Evolutionary conservation across 441 rosid species (phyloP), one percentile per base, ranked within the genome.

Genomic region (Capsella rubella): DNA sequence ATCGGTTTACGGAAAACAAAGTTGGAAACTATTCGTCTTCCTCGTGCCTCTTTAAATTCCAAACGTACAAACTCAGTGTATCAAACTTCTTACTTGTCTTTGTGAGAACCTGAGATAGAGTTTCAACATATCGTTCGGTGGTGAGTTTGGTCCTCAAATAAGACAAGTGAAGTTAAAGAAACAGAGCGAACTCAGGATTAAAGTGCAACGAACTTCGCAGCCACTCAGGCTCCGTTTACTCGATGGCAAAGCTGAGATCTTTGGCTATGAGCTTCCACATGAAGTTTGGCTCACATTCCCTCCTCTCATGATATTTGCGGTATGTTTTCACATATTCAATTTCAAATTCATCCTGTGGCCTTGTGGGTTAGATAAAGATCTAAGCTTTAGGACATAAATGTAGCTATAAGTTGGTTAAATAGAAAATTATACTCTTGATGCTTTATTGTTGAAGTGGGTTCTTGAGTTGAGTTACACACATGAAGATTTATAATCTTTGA

Each of bases 231-330:
- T 91, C 54, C 85, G 96, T 27, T 63, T 94, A 35, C 81, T 90
- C 56, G 67, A 85, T 58, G 97, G 95, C 54, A 80, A 79, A 2
- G 92, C 91, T 14, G 97, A 93, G 82, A 90, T 93, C 56, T 93
- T 85, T 47, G 95, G 97, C 67, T 85, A 87, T 46, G 91, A 91
- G 79, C 79, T 90, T 49, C 91, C 92, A 18, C 90, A 77, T 7
- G 82, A 87, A 77, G 84, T 84, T 64, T 89, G 96, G 93, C 80
- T 91, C 78, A 77, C 91, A 18, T 87, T 90, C 76, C 88, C 95
- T 28, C 95, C 97, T 43, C 92, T 83, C 40, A 81, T 72, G 59
- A 85, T 87, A 55, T 86, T 94, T 47, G 87, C 96, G 0, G 97
- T 90, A 78, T 78, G 80, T 61, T 70, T 10, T 46, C 8, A 47